Base-by-base conservation (phyloP, 805 yeast genomes). In the Candida verbasci region DNA sequence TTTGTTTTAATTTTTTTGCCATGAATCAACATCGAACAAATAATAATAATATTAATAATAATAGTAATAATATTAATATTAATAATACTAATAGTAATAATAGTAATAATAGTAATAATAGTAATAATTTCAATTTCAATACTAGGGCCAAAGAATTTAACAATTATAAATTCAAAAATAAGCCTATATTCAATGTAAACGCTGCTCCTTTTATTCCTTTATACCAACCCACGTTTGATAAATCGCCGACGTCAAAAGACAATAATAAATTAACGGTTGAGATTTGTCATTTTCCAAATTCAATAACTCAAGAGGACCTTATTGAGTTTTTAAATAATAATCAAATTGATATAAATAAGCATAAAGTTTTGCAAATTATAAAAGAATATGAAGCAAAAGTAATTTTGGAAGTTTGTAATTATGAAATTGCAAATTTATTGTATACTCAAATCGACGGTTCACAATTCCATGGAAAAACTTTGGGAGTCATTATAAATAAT, bases 331-430 rank as follows among this genome's bases (percentile, higher is more conserved):
- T 34, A 8, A 21, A 20, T n/a, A 17, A 16, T 21, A 27, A 25
- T 9, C 20, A 27, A 20, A 20, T 27, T 15, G 12, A 26, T 14
- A 5, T 21, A 4, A 17, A 21, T 12, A 21, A 20, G n/a, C 27
- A 34, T n/a, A 34, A 34, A 21, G 20, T 27, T 12, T 22, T 34
- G 3, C 37, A 25, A 22, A 11, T 34, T 9, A 27, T 27, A 7
- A 22, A 18, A 21, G 24, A 34, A 21, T 23, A 27, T 16, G 31
- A 26, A n/a, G 9, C 23, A 6, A 26, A 16, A 16, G 37, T 27
- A 6, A 27, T 26, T 4, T 2, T 34, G 6, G 27, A 34, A 16
- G 31, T 34, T 4, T 14, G 14, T 11, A 22, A 34, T n/a, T 21
- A n/a, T 4, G 27, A 24, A 9, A 27, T 10, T 17, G 26, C 31